A percentile compares a stretch with the other conserved stretches of the same genome.
These are phyloP conservation scores for Candida odintsovae DNA, from an alignment of 805 yeast species.

Conservation along the genomic window DNA sequence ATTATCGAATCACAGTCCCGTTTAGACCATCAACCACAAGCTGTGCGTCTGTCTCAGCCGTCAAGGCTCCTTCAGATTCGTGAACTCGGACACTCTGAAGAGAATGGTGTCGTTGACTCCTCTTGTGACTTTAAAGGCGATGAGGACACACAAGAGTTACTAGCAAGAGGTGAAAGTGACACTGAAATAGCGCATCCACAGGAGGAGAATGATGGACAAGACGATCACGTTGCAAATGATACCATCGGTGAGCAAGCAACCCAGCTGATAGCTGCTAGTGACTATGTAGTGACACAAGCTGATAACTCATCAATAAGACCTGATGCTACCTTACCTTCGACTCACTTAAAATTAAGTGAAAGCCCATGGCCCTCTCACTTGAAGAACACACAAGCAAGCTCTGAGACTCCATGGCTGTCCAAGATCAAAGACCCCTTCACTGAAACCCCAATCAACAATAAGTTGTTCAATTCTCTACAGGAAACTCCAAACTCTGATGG, in stretches of 20 bases:
- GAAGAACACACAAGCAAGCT: conserved; percentile 26
- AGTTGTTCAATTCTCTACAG: conserved; percentile 5
- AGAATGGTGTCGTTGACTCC: conserved; percentile 20
- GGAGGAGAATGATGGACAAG: neutral
- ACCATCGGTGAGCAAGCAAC: neutral
- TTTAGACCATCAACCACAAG: neutral
- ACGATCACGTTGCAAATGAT: conserved; percentile 1
- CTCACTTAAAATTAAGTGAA: conserved; percentile 1
- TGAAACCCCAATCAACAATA: conserved; percentile 16
- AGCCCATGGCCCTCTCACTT: conserved; percentile 21
- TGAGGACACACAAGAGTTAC: conserved; percentile 16
- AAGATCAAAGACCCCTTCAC: conserved; percentile 34
- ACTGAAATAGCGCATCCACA: neutral
- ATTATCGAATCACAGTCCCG: conserved; percentile 9
- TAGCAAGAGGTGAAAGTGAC: neutral
- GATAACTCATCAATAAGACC: neutral
- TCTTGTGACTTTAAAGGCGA: conserved; percentile 18
- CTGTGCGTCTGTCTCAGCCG: conserved; percentile 4
- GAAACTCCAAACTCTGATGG: conserved; percentile 14
- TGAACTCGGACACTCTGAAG: conserved; percentile 15
- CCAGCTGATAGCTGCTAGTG: neutral
- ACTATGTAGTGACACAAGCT: neutral
- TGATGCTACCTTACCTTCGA: neutral
- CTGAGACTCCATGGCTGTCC: conserved; percentile 23
- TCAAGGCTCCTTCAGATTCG: conserved; percentile 7